These are phyloP conservation scores for Neocallimastix lanati DNA, from an alignment of 192 early-diverging fungal species.

Conservation along the genomic window DNA sequence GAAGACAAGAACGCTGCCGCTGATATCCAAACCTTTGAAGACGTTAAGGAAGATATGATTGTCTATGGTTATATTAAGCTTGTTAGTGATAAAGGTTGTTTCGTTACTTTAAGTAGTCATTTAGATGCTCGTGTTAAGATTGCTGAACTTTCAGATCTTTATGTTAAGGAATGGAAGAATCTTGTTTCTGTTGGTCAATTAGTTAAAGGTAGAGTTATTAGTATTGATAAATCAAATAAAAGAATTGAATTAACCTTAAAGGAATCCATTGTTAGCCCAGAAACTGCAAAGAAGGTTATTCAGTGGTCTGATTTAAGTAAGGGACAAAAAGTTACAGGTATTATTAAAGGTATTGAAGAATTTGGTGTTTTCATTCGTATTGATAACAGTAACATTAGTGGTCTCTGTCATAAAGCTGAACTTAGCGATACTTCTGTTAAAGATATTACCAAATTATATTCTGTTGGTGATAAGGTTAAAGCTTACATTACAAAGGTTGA, in stretches of 20 bases:
- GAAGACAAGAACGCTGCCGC: constrained; percentile 13
- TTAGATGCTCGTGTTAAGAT: constrained; percentile 65
- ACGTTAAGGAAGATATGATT: constrained; percentile 6
- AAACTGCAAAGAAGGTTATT: constrained; percentile 7
- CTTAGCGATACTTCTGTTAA: constrained; percentile 62
- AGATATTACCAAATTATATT: constrained; percentile 52
- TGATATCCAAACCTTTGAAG: constrained; percentile 15
- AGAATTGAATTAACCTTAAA: constrained; percentile 59
- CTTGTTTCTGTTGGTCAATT: constrained; percentile 52
- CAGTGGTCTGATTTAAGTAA: constrained; percentile 33
- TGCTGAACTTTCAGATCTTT: constrained; percentile 67
- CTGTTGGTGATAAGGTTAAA: constrained; percentile 66
- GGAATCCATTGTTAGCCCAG: constrained; percentile 20
- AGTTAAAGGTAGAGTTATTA: constrained; percentile 50
- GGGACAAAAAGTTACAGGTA: constrained; percentile 63
- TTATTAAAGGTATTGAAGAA: constrained; percentile 46
- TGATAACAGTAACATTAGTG: constrained; percentile 50
- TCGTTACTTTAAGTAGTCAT: constrained; percentile 45
- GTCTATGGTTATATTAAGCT: constrained; percentile 22
- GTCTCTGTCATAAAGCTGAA: constrained; percentile 66
- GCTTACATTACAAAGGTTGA: constrained; percentile 62
- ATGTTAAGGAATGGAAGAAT: constrained; percentile 63
- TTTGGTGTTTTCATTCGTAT: constrained; percentile 73
- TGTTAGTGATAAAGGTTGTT: constrained; percentile 28
- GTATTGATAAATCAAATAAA: constrained; percentile 28